Percentiles rank a stretch among this genome's conserved stretches.
Evolutionary conservation across 78 protist species (phyloP).

Genomic region (Corallochytrium limacisporum): DNA sequence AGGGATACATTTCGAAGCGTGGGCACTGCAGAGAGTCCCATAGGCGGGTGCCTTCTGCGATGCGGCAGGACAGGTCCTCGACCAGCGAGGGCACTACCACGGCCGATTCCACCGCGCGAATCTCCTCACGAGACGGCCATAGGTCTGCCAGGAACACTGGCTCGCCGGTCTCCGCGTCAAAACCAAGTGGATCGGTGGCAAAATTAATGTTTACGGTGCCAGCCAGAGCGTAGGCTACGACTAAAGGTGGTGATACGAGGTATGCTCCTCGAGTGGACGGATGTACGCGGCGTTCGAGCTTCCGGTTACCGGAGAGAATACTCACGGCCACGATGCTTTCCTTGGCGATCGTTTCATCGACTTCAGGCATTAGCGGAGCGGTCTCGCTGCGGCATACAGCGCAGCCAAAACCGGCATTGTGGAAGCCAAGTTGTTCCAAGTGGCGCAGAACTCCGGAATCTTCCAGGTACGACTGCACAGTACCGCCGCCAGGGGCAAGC

Average conservation of each 20-base stretch:
- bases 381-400: slow-evolving; percentile 72
- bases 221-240: slow-evolving; percentile 76
- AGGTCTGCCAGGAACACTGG: slow-evolving; percentile 62
- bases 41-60: slow-evolving; percentile 47
- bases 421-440: slow-evolving; percentile 30
- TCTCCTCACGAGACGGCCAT: slow-evolving; percentile 68
- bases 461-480: neutral
- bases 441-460: too few species aligned
- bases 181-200: slow-evolving; percentile 45
- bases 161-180: slow-evolving; percentile 22
- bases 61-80: slow-evolving; percentile 32
- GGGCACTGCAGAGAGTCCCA: slow-evolving; percentile 66
- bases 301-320: slow-evolving; percentile 80
- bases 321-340: slow-evolving; percentile 44
- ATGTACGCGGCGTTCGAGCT: slow-evolving; percentile 74
- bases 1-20: slow-evolving; percentile 39
- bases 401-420: slow-evolving; percentile 70
- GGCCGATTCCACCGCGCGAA: slow-evolving; percentile 18
- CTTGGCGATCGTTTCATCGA: slow-evolving; percentile 46
- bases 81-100: slow-evolving; percentile 49
- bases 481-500: slow-evolving; percentile 71
- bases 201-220: slow-evolving; percentile 67
- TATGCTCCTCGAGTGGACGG: slow-evolving; percentile 61
- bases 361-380: slow-evolving; percentile 45
- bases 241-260: slow-evolving; percentile 75